phyloP scores from a whole-genome alignment of 129 eudicot species.

The Smallanthus sonchifolius region DNA sequence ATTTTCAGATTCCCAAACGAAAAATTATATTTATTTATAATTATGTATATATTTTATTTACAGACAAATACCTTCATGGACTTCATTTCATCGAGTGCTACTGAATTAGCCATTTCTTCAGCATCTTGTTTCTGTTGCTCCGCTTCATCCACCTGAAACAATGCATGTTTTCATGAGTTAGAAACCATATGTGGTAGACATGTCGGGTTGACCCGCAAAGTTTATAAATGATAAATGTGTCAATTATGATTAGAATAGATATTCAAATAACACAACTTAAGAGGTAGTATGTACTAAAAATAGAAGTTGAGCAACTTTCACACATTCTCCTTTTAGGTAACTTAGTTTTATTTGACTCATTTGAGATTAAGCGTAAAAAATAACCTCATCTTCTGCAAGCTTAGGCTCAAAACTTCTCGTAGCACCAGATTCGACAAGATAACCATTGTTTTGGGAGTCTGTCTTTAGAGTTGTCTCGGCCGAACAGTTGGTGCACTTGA shows the following conservation, averaged over 20 bases:
- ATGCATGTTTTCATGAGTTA: not conserved
- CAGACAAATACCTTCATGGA: constrained; percentile 58
- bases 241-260: not conserved
- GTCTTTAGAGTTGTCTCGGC: constrained; percentile 72
- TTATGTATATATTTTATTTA: not conserved
- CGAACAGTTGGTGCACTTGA: constrained; percentile 67
- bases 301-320: too few relatives aligned
- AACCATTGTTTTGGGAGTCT: constrained; percentile 72
- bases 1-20: constrained; percentile 1
- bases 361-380: not conserved
- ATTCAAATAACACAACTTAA: not conserved
- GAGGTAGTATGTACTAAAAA: too few relatives aligned
- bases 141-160: constrained; percentile 35
- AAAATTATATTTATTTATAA: not conserved
- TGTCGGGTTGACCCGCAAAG: not conserved
- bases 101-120: constrained; percentile 78
- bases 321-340: not conserved
- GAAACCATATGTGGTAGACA: not conserved
- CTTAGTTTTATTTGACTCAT: not conserved
- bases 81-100: constrained; percentile 75
- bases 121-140: constrained; percentile 48
- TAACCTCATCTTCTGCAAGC: constrained; percentile 70
- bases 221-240: not conserved
- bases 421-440: constrained; percentile 65
- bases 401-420: constrained; percentile 65